phyloP scores from a whole-genome alignment of 2,329 filamentous ascomycete species.

The Neonectria ditissima region DNA sequence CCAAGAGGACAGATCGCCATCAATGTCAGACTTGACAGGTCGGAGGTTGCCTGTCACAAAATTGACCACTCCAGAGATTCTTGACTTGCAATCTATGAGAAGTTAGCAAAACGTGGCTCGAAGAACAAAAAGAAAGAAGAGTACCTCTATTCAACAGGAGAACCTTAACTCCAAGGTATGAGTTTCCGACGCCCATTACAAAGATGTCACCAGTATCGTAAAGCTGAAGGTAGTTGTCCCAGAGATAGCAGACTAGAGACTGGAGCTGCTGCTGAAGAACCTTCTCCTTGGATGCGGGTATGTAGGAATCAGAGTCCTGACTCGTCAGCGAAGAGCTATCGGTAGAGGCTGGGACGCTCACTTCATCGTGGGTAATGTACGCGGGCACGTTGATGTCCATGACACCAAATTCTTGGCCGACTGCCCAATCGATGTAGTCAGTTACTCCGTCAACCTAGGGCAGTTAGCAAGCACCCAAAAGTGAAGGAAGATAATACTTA shows the following conservation, averaged over 20 bases:
- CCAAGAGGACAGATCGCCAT: slow-evolving; percentile 80
- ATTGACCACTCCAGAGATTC: slow-evolving; percentile 79
- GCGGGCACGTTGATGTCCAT: slow-evolving; percentile 93
- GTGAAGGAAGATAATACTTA: slow-evolving; percentile 59
- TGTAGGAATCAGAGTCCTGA: slow-evolving; percentile 62
- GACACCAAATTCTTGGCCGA: slow-evolving; percentile 80
- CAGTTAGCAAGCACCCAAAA: slow-evolving; percentile 31
- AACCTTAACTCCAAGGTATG: slow-evolving; percentile 85
- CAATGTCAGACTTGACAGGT: slow-evolving; percentile 82
- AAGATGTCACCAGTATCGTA: slow-evolving; percentile 80
- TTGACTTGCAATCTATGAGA: slow-evolving; percentile 69
- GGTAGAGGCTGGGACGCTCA: slow-evolving; percentile 49
- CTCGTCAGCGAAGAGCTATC: slow-evolving; percentile 28
- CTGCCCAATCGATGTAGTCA: slow-evolving; percentile 87
- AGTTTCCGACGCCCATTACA: slow-evolving; percentile 89
- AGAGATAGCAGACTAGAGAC: slow-evolving; percentile 86
- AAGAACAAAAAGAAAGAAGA: slow-evolving; percentile 17
- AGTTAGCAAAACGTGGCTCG: slow-evolving; percentile 27
- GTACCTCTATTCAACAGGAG: slow-evolving; percentile 82
- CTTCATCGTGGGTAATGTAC: slow-evolving; percentile 74
- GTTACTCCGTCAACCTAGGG: slow-evolving; percentile 82
- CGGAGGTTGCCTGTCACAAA: slow-evolving; percentile 84
- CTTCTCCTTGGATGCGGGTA: slow-evolving; percentile 58
- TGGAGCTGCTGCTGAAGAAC: slow-evolving; percentile 70
- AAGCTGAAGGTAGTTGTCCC: slow-evolving; percentile 96